phyloP scores from a whole-genome alignment of 2,329 filamentous ascomycete species.

The Aspergillus luchuensis region DNA sequence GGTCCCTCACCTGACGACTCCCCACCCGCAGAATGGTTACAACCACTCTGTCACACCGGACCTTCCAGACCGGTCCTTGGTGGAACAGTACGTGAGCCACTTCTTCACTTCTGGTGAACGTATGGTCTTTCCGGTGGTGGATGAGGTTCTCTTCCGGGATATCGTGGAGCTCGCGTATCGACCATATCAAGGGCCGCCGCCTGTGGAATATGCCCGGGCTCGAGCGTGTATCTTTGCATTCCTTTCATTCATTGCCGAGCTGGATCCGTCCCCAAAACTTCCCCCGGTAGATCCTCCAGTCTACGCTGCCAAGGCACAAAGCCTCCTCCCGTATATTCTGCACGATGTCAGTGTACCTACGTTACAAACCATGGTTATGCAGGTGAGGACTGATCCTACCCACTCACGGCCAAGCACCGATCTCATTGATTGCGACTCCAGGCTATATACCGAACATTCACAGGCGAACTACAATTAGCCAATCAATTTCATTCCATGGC shows the following conservation, averaged over 20 bases:
- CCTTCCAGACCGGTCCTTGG: constrained; percentile 2
- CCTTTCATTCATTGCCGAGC: neutral
- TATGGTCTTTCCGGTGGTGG: constrained; percentile 1
- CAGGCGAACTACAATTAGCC: constrained; percentile 2
- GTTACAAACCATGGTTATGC: constrained; percentile 1
- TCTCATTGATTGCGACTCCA: neutral
- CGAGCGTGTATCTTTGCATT: neutral
- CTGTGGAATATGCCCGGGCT: neutral
- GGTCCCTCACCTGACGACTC: neutral
- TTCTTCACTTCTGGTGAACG: neutral
- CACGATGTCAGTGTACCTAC: neutral
- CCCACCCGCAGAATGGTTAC: neutral
- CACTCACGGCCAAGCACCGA: neutral
- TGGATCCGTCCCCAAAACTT: neutral
- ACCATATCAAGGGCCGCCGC: neutral
- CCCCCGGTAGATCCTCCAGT: neutral
- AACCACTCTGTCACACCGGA: neutral
- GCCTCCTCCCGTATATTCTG: neutral
- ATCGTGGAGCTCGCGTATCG: constrained; percentile 1
- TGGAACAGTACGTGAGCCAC: neutral
- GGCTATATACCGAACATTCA: constrained; percentile 3
- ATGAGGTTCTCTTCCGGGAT: neutral
- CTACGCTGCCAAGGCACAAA: constrained; percentile 4
- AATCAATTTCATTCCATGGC: constrained; percentile 6
- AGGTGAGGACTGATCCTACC: neutral